A percentile compares a stretch with the other conserved stretches of the same genome.
These are phyloP conservation scores for Zostera marina DNA, from an alignment of 116 monocot species.

Conservation along the genomic window DNA sequence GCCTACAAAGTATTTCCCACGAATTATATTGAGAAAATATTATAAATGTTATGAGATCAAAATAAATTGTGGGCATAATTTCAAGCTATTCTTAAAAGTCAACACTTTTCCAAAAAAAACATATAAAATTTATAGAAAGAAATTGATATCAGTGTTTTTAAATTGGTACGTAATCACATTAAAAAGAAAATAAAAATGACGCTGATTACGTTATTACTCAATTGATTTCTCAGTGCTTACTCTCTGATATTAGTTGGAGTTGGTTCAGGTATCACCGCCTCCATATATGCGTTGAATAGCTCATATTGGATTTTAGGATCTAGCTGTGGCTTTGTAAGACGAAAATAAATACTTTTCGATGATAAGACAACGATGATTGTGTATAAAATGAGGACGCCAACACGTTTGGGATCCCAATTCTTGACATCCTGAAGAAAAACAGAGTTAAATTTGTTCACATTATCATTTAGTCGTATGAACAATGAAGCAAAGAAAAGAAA, in stretches of 20 bases:
- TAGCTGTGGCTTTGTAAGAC: conserved; percentile 16
- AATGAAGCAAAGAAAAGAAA: not conserved
- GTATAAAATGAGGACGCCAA: conserved; percentile 50
- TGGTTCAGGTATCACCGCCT: conserved; percentile 80
- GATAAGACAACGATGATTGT: conserved; percentile 23
- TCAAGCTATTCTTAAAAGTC: too few relatives aligned
- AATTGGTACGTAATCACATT: not conserved
- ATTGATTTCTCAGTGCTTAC: conserved; percentile 23
- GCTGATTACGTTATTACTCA: not conserved
- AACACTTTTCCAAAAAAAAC: not conserved
- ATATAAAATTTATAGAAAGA: not conserved
- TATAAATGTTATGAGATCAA: not conserved
- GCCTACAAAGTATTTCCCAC: conserved; percentile 13
- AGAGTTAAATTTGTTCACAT: not conserved
- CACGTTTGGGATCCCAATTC: conserved; percentile 55
- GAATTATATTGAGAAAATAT: not conserved
- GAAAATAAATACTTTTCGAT: conserved; percentile 22
- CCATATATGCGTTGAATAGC: conserved; percentile 69
- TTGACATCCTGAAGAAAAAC: conserved; percentile 26
- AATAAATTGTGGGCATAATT: too few relatives aligned
- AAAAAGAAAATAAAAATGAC: not conserved
- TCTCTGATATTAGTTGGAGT: conserved; percentile 56
- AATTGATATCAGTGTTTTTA: not conserved
- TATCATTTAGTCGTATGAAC: not conserved
- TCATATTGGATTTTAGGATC: conserved; percentile 28